Evolutionary conservation across 495 filamentous ascomycete species (phyloP), one percentile per base, ranked within the genome.

Genomic region (Neurospora sp.): DNA sequence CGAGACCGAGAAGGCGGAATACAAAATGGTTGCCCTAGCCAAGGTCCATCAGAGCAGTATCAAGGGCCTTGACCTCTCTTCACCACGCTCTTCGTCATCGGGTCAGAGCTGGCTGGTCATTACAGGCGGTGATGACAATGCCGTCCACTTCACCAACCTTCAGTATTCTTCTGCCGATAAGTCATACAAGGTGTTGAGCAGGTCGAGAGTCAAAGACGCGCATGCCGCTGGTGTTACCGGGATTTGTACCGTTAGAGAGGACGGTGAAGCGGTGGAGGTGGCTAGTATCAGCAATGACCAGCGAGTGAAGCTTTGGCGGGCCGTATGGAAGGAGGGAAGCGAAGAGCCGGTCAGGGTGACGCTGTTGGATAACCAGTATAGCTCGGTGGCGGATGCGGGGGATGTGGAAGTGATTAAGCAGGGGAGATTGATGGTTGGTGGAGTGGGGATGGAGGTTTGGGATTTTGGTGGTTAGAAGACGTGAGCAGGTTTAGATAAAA

Each of bases 81-180:
- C 80, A 10, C 8, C 45, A 9, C n/a, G 1, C 82, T 77, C 1
- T 77, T 75, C n/a, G 74, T 73, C 1, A 68, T 20, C 0, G 40
- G 37, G 10, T 41, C 71, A 3, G 71, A 61, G 70, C 14, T 85
- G 83, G 39, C 41, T 95, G 9, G 73, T 95, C 20, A 78, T 90
- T n/a, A 91, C 92, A 0, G 93, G 92, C 18, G 92, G 94, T 6
- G 94, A 98, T 74, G 94, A 97, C 76, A 94, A 94, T 75, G 90
- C 91, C 4, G 76, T 97, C 0, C 87, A 86, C 0, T 76, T 95
- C 10, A 86, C 89, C 1, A 81, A 86, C 38, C 72, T 89, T 59
- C 68, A 71, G 59, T 77, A 76, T 20, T 44, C 53, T 9, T 37
- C 38, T n/a, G 6, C 8, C 4, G 39, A 8, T 3, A 65, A 74